Evolutionary conservation across 106 monocot species (phyloP).

Genomic region (Chionographis japonica): DNA sequence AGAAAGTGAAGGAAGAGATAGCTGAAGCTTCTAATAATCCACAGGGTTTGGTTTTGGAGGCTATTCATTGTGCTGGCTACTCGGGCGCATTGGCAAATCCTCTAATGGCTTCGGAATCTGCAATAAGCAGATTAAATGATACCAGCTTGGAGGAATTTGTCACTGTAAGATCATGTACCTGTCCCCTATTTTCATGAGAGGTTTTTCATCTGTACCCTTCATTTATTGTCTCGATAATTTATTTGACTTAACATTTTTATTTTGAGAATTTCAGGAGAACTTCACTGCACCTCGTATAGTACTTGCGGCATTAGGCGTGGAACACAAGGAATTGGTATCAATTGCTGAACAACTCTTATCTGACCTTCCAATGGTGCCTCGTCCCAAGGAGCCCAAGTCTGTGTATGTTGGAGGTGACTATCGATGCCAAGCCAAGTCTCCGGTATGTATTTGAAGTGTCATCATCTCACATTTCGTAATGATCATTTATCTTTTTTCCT

Average conservation of each 20-base stretch:
- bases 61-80: slow-evolving; percentile 70
- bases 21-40: slow-evolving; percentile 57
- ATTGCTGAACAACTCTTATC: slow-evolving; percentile 60
- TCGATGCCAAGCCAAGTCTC: slow-evolving; percentile 65
- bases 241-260: not conserved
- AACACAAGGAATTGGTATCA: slow-evolving; percentile 72
- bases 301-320: slow-evolving; percentile 79
- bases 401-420: slow-evolving; percentile 72
- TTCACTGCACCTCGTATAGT: slow-evolving; percentile 72
- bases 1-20: slow-evolving; percentile 58
- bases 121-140: slow-evolving; percentile 44
- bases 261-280: slow-evolving; percentile 41
- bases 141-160: slow-evolving; percentile 58
- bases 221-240: not conserved
- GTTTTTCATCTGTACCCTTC: not conserved
- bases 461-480: not conserved
- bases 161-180: slow-evolving; percentile 30
- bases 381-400: slow-evolving; percentile 54
- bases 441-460: slow-evolving; percentile 19
- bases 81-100: slow-evolving; percentile 75
- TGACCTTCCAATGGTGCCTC: slow-evolving; percentile 53
- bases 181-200: not conserved
- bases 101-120: slow-evolving; percentile 59
- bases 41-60: slow-evolving; percentile 65
- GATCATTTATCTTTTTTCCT: not conserved